phyloP scores from a whole-genome alignment of 345 rosid species.

The Eucalyptus polybractea region DNA sequence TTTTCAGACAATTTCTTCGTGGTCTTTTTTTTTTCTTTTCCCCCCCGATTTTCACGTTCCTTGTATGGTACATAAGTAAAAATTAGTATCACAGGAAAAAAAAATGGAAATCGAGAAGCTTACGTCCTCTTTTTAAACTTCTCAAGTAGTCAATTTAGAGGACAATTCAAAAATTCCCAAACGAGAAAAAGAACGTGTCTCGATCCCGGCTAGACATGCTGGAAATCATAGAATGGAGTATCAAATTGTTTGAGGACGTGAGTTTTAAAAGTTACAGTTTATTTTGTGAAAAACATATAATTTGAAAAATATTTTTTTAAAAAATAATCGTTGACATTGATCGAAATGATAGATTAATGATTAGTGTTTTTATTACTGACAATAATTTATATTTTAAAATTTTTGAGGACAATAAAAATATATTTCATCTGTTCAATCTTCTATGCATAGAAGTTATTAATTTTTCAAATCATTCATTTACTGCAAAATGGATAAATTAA shows the following conservation, averaged over 20 bases:
- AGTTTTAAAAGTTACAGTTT: neutral
- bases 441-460: rapidly evolving
- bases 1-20: neutral
- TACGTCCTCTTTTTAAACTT: neutral
- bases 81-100: neutral
- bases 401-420: neutral
- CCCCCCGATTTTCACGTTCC: neutral
- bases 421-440: neutral
- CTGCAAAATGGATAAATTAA: too few relatives aligned
- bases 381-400: too few relatives aligned
- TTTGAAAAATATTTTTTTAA: neutral
- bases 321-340: too few relatives aligned
- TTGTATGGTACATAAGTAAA: neutral
- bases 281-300: neutral
- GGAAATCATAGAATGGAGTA: neutral
- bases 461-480: neutral
- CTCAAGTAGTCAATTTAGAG: neutral
- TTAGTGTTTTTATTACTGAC: rapidly evolving
- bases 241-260: neutral
- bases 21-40: neutral
- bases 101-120: neutral
- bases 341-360: too few relatives aligned
- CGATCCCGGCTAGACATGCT: neutral
- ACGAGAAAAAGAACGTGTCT: neutral
- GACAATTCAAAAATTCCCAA: neutral